These are phyloP conservation scores for Echinosophora koreensis DNA, from an alignment of 306 rosid species.

Conservation along the genomic window DNA sequence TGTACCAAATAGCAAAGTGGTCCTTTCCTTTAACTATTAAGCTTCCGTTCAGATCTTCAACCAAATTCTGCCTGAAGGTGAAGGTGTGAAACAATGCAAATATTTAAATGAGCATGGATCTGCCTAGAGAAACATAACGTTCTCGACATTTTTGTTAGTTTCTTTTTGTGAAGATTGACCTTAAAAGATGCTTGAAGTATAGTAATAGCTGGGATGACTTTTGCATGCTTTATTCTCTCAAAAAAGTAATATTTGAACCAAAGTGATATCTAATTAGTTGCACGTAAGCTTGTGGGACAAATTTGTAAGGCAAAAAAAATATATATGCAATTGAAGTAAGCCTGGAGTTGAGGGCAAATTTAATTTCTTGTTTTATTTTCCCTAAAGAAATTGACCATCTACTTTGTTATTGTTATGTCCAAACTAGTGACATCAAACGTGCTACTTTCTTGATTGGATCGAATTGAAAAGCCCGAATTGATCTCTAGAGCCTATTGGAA, in stretches of 20 bases:
- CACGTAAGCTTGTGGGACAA: background rate
- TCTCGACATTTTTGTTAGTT: conserved; percentile 1
- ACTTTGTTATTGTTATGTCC: background rate
- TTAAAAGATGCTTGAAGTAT: background rate
- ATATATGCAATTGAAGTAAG: no score
- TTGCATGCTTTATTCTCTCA: no score
- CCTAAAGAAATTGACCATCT: background rate
- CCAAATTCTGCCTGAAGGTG: background rate
- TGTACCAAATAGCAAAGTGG: conserved; percentile 25
- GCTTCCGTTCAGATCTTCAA: background rate
- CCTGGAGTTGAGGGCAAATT: no score
- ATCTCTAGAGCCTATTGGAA: background rate
- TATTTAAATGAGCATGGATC: background rate
- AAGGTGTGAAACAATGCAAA: conserved; percentile 5
- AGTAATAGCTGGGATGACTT: background rate
- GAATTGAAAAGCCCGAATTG: background rate
- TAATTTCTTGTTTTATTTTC: no score
- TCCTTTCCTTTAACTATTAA: background rate
- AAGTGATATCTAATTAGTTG: background rate
- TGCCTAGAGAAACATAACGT: background rate
- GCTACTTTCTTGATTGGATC: background rate
- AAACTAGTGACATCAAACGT: background rate
- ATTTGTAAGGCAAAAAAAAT: no score
- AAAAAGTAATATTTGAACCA: background rate
- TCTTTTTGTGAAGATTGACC: background rate